phyloP scores from a whole-genome alignment of 2,329 filamentous ascomycete species.

The Cercospora berteroae region DNA sequence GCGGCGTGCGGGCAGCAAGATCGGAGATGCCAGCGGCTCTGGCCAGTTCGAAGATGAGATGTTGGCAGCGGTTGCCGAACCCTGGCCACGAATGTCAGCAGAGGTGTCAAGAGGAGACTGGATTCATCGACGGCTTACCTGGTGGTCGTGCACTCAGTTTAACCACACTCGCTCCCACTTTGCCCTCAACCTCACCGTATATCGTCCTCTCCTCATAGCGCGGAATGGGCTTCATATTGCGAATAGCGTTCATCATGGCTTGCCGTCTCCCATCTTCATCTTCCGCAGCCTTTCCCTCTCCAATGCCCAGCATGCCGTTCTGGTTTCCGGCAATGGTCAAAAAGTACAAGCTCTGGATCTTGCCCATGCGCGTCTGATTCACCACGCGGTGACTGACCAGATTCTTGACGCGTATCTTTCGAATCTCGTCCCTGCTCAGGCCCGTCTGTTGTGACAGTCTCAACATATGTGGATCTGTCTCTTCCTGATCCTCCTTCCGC shows the following conservation, averaged over 20 bases:
- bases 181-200: conserved; percentile 77
- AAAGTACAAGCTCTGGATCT: conserved; percentile 74
- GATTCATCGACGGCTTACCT: conserved; percentile 59
- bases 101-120: background rate
- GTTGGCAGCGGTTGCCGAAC: conserved; percentile 88
- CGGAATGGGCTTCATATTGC: conserved; percentile 88
- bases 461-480: conserved; percentile 47
- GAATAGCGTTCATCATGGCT: conserved; percentile 76
- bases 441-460: conserved; percentile 59
- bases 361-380: conserved; percentile 96
- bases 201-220: conserved; percentile 92
- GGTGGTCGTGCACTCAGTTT: conserved; percentile 79
- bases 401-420: conserved; percentile 63
- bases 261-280: conserved; percentile 64
- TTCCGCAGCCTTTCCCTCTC: conserved; percentile 85
- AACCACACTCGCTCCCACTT: conserved; percentile 85
- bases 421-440: conserved; percentile 49
- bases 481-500: conserved; percentile 30
- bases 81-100: conserved; percentile 53
- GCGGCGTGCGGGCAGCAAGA: conserved; percentile 75
- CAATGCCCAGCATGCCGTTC: conserved; percentile 81
- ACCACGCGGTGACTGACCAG: conserved; percentile 72
- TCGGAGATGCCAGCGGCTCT: conserved; percentile 83
- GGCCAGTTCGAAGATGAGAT: conserved; percentile 92
- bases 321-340: conserved; percentile 83